These are phyloP conservation scores for Suillus fuscotomentosus DNA, from an alignment of 768 basidiomycete species.

Conservation along the genomic window DNA sequence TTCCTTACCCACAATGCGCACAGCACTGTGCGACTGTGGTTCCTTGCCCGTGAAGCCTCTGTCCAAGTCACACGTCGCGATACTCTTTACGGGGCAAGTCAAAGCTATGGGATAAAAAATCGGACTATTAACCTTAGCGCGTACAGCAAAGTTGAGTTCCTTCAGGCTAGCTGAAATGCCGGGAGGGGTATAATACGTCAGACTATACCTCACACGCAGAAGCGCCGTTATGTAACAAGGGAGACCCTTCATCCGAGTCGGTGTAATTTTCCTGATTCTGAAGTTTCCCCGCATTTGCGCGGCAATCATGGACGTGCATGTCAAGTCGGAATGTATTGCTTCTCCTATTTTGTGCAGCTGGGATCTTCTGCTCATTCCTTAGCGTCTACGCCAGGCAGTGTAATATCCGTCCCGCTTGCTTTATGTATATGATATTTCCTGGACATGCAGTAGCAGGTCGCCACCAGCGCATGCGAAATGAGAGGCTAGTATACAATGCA, in stretches of 20 bases:
- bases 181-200: background rate
- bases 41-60: background rate
- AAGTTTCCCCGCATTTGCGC: conserved; percentile 19
- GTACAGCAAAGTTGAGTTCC: background rate
- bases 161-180: background rate
- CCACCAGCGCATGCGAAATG: background rate
- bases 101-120: background rate
- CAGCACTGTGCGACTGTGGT: background rate
- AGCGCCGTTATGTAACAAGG: background rate
- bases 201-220: background rate
- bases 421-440: background rate
- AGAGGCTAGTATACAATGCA: background rate
- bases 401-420: background rate
- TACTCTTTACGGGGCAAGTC: background rate
- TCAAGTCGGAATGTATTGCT: background rate
- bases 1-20: background rate
- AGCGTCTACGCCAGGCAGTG: background rate
- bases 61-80: background rate
- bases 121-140: background rate
- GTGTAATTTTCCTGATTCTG: background rate
- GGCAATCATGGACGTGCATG: conserved; percentile 5
- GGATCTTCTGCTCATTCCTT: background rate
- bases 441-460: background rate
- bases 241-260: background rate
- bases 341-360: background rate